These are phyloP conservation scores for Phytophthora crassamura DNA, from an alignment of 352 stramenopile species.

Conservation along the genomic window DNA sequence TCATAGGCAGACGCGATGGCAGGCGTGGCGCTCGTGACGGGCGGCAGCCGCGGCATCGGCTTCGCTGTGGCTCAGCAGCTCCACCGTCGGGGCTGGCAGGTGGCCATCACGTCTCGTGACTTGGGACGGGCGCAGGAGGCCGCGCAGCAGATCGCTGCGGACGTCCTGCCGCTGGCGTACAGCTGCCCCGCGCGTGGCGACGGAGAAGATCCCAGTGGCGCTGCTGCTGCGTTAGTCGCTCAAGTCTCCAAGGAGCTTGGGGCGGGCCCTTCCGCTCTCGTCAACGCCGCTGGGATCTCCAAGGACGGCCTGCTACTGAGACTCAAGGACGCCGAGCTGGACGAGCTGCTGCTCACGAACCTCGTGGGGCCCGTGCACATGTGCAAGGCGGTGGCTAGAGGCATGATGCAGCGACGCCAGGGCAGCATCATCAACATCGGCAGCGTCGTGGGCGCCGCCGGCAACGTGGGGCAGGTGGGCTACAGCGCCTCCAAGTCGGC, in stretches of 20 bases:
- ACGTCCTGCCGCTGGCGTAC: conserved; percentile 70
- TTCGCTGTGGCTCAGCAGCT: conserved; percentile 76
- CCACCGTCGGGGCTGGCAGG: conserved; percentile 64
- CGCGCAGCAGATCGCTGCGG: conserved; percentile 45
- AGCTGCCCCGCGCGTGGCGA: conserved; percentile 45
- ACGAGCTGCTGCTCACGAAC: conserved; percentile 79
- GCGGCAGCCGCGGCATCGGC: conserved; percentile 82
- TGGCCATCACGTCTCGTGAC: conserved; percentile 78
- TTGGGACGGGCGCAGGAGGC: conserved; percentile 59
- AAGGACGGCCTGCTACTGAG: conserved; percentile 78
- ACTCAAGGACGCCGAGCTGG: conserved; percentile 64
- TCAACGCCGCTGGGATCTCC: conserved; percentile 78
- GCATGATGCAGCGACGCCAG: conserved; percentile 78
- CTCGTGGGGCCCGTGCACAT: conserved; percentile 77
- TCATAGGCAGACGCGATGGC: conserved; percentile 18
- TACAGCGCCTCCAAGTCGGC: conserved; percentile 88
- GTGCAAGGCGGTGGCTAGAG: conserved; percentile 75
- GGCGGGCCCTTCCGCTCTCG: conserved; percentile 54
- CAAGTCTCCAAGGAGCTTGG: conserved; percentile 53
- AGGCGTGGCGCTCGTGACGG: conserved; percentile 72
- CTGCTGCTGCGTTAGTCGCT: conserved; percentile 48
- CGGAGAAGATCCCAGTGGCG: conserved; percentile 17
- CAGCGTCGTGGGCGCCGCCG: conserved; percentile 77
- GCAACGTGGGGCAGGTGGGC: conserved; percentile 80
- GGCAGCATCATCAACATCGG: conserved; percentile 87